These are phyloP conservation scores for Fusarium newnesense DNA, from an alignment of 2,329 filamentous ascomycete genomes.

Conservation along the genomic window DNA sequence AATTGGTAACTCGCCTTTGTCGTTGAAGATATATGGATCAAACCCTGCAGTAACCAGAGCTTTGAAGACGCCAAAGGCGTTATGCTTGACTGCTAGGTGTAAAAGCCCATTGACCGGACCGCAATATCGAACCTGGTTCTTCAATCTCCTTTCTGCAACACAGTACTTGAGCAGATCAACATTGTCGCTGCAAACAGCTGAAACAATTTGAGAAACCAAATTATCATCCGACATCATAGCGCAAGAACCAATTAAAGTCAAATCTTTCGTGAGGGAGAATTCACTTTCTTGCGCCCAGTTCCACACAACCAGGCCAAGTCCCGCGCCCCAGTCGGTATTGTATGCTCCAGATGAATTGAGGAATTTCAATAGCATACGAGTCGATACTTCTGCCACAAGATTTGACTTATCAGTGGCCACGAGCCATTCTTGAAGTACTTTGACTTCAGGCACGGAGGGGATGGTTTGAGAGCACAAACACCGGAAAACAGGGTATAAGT, in stretches of 20 bases:
- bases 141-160: neutral
- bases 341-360: neutral
- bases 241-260: neutral
- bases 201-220: neutral
- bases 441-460: fast-evolving
- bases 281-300: neutral
- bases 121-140: fast-evolving
- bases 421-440: neutral
- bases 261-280: neutral
- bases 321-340: neutral
- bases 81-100: neutral
- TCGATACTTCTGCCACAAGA: neutral
- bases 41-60: neutral
- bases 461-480: fast-evolving
- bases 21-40: neutral
- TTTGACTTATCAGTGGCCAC: fast-evolving
- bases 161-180: neutral
- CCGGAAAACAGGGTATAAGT: neutral
- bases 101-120: fast-evolving
- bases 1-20: neutral
- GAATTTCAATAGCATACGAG: neutral
- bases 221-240: neutral
- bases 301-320: neutral
- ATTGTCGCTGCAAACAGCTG: neutral
- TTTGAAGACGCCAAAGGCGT: neutral